Conservation (phyloP, 2,329 filamentous ascomycete genomes). For the Penicillium nordicum region DNA sequence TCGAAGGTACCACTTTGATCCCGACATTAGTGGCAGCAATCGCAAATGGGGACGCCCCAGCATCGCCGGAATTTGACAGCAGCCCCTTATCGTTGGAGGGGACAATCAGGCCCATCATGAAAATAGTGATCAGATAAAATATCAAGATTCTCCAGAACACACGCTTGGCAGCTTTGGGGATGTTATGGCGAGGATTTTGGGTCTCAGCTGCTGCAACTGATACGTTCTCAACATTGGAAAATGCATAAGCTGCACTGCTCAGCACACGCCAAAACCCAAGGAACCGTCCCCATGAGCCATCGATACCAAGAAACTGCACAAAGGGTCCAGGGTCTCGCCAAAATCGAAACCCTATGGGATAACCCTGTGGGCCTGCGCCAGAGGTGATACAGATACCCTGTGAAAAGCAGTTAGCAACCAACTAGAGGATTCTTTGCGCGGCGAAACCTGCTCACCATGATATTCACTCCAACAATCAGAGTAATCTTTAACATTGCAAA, state of each 20-base stretch:
- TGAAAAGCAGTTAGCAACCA: not conserved
- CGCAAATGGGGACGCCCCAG: constrained; percentile 13
- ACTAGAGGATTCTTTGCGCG: not conserved
- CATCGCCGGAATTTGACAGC: constrained; percentile 22
- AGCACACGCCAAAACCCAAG: constrained; percentile 37
- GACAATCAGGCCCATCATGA: constrained; percentile 42
- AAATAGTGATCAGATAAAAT: constrained; percentile 53
- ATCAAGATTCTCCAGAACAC: constrained; percentile 53
- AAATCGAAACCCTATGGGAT: constrained; percentile 39
- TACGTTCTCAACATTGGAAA: constrained; percentile 45
- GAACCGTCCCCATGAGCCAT: constrained; percentile 45
- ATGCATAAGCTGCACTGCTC: constrained; percentile 10
- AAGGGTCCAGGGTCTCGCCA: constrained; percentile 41
- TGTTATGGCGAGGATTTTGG: constrained; percentile 46
- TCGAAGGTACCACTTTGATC: constrained; percentile 18
- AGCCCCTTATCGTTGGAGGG: constrained; percentile 47
- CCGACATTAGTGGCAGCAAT: constrained; percentile 47
- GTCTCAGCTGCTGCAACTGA: constrained; percentile 51
- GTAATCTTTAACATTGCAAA: constrained; percentile 56
- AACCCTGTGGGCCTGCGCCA: constrained; percentile 31
- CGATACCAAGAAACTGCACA: constrained; percentile 41
- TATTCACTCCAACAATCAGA: constrained; percentile 58
- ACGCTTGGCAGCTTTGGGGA: constrained; percentile 50
- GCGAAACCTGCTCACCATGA: constrained; percentile 44
- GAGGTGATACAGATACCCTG: constrained; percentile 26